Evolutionary conservation across 257 asterid species (phyloP).

Genomic region (Fraxinus cuspidata): DNA sequence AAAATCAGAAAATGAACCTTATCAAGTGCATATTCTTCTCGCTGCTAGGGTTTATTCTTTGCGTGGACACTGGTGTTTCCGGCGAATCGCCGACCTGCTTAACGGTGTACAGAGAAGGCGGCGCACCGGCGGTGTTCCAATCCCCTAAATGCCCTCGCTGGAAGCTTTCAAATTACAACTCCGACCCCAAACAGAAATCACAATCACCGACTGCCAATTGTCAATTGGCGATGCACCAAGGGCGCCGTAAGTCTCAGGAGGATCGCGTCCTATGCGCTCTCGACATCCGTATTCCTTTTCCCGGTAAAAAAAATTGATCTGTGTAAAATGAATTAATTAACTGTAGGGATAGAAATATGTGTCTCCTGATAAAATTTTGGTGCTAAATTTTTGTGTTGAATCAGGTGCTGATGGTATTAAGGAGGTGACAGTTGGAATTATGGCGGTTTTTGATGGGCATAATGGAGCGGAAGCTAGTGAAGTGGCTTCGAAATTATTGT

Average conservation of each 20-base stretch:
- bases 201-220: conserved; percentile 47
- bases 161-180: conserved; percentile 59
- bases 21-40: conserved; percentile 5
- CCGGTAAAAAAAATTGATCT: conserved; percentile 42
- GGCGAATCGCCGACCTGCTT: conserved; percentile 85
- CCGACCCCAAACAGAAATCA: conserved; percentile 34
- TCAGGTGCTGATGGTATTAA: conserved; percentile 67
- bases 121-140: conserved; percentile 93
- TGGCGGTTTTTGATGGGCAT: conserved; percentile 97
- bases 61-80: conserved; percentile 26
- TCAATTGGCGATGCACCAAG: conserved; percentile 77
- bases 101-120: conserved; percentile 86
- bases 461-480: conserved; percentile 97
- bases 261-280: conserved; percentile 79
- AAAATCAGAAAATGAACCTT: conserved; percentile 27
- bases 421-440: conserved; percentile 74
- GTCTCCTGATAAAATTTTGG: background rate
- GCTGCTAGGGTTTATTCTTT: conserved; percentile 42
- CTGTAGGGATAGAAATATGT: background rate
- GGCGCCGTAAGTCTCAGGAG: conserved; percentile 84
- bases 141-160: conserved; percentile 98
- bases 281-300: conserved; percentile 82
- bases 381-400: conserved; percentile 5
- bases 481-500: conserved; percentile 72
- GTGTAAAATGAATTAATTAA: background rate